A percentile compares a stretch with the other conserved stretches of the same genome.
phyloP scores from a whole-genome alignment of 2,329 filamentous ascomycete species.

The Bipolaris cookei region DNA sequence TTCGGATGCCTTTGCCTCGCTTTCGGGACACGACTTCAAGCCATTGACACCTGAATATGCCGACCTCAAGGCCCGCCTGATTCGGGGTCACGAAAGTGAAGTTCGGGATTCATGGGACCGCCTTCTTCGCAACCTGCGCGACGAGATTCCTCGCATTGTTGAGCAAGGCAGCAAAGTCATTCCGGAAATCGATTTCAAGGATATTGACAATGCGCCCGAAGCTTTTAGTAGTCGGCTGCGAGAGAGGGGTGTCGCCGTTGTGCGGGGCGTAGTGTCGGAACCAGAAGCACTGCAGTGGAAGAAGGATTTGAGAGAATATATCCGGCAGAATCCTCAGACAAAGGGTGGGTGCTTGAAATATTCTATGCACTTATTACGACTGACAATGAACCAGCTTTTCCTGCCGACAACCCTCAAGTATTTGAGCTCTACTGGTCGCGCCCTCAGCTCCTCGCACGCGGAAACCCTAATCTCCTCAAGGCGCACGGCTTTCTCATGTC shows the following conservation, averaged over 20 bases:
- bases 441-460: slow-evolving; percentile 55
- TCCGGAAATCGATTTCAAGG: slow-evolving; percentile 56
- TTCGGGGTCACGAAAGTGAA: slow-evolving; percentile 56
- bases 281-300: slow-evolving; percentile 55
- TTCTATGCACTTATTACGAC: background rate
- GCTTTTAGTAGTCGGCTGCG: slow-evolving; percentile 64
- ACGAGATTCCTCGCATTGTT: slow-evolving; percentile 55
- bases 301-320: slow-evolving; percentile 53
- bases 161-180: slow-evolving; percentile 52
- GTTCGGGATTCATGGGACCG: slow-evolving; percentile 56
- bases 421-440: slow-evolving; percentile 60
- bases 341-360: slow-evolving; percentile 35
- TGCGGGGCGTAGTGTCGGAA: slow-evolving; percentile 54
- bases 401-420: slow-evolving; percentile 57
- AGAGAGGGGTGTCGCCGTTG: slow-evolving; percentile 61
- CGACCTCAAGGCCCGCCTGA: slow-evolving; percentile 53
- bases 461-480: slow-evolving; percentile 55
- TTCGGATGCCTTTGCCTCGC: slow-evolving; percentile 58
- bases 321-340: slow-evolving; percentile 55
- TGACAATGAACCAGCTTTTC: slow-evolving; percentile 50
- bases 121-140: slow-evolving; percentile 50
- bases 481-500: slow-evolving; percentile 57
- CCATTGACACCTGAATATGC: slow-evolving; percentile 56
- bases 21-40: slow-evolving; percentile 55
- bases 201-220: slow-evolving; percentile 57